Percentiles rank a stretch among this genome's conserved stretches.
These are phyloP conservation scores for Candida jianshihensis DNA, from an alignment of 805 yeast genomes.

Conservation along the genomic window DNA sequence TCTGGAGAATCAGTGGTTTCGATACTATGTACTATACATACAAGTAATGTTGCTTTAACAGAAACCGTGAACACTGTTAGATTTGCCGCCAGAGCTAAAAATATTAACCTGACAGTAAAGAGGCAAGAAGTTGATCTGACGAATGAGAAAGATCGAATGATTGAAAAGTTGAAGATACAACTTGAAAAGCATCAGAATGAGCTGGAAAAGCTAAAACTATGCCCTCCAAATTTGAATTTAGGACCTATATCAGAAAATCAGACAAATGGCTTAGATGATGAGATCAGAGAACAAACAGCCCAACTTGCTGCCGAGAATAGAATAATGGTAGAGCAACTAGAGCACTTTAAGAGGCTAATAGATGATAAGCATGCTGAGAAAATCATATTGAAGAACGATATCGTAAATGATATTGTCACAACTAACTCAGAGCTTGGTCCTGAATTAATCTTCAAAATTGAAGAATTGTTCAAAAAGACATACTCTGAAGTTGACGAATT, in stretches of 20 bases:
- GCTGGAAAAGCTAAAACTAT: constrained; percentile 30
- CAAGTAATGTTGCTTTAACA: constrained; percentile 49
- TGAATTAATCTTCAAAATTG: constrained; percentile 36
- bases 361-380: constrained; percentile 52
- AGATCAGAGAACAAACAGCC: constrained; percentile 26
- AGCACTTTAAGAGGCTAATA: constrained; percentile 58
- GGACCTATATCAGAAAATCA: no score
- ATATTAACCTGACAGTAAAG: constrained; percentile 64
- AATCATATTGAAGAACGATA: constrained; percentile 50
- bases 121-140: constrained; percentile 35
- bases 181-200: constrained; percentile 57
- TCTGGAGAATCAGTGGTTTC: constrained; percentile 82
- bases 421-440: constrained; percentile 20
- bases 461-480: constrained; percentile 42
- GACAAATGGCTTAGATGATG: no score
- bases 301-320: constrained; percentile 57
- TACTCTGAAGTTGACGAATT: constrained; percentile 50
- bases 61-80: constrained; percentile 85
- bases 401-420: constrained; percentile 51
- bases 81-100: constrained; percentile 91
- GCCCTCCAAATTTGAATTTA: constrained; percentile 3
- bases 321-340: constrained; percentile 58
- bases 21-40: constrained; percentile 80
- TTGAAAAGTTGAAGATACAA: constrained; percentile 50
- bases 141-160: constrained; percentile 40